Evolutionary conservation across 1,284 basidiomycete genomes (phyloP).

Genomic region (Tilletia horrida): DNA sequence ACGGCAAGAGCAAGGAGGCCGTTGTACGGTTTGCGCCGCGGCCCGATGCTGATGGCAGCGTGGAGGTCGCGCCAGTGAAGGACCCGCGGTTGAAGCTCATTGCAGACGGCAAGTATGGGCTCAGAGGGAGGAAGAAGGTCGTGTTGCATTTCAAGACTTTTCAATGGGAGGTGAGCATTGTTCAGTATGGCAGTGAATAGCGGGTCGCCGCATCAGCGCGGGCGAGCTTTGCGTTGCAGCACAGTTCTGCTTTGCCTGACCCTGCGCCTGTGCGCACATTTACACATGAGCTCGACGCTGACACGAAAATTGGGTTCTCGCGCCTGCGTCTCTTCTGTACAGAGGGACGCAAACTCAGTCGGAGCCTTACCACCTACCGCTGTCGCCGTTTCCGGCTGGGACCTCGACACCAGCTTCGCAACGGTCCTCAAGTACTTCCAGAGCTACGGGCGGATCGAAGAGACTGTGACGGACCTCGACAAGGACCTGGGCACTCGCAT

Average conservation of each 20-base stretch:
- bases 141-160: not conserved
- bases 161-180: constrained; percentile 14
- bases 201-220: no score
- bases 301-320: not conserved
- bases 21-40: not conserved
- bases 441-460: constrained; percentile 66
- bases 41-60: not conserved
- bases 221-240: not conserved
- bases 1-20: not conserved
- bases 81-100: constrained; percentile 9
- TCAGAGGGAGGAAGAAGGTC: constrained; percentile 15
- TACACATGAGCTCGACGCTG: not conserved
- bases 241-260: not conserved
- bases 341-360: constrained; percentile 75
- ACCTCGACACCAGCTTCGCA: constrained; percentile 68
- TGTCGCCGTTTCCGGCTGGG: constrained; percentile 69
- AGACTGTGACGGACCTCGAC: constrained; percentile 78
- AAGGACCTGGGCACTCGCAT: constrained; percentile 73
- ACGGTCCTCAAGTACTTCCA: constrained; percentile 68
- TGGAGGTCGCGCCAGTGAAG: not conserved
- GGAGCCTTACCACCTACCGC: constrained; percentile 69
- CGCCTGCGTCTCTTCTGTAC: constrained; percentile 14
- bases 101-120: not conserved
- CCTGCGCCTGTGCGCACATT: no score
- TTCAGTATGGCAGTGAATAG: no score